A percentile compares a stretch with the other conserved stretches of the same genome.
Evolutionary conservation across 306 rosid genomes (phyloP).

Genomic region (Begonia peltatifolia): DNA sequence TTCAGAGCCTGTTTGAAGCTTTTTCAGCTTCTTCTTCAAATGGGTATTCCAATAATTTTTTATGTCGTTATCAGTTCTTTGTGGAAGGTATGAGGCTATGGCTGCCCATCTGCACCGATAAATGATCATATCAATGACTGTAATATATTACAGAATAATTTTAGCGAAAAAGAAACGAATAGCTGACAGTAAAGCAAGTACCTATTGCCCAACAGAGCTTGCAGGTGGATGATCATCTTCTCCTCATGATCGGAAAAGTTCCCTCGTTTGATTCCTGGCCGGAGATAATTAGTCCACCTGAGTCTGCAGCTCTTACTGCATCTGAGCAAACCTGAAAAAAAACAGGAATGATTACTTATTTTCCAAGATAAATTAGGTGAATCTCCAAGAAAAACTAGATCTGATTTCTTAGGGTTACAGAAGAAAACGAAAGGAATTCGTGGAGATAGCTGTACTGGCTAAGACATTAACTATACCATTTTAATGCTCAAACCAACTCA

Average conservation of each 20-base stretch:
- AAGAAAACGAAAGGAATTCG: no score
- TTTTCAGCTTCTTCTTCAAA: constrained; percentile 39
- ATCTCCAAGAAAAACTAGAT: not conserved
- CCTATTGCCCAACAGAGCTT: constrained; percentile 67
- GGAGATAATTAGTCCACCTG: constrained; percentile 59
- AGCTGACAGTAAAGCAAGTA: not conserved
- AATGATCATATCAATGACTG: no score
- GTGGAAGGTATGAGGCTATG: constrained; percentile 57
- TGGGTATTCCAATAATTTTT: constrained; percentile 62
- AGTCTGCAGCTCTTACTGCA: constrained; percentile 67
- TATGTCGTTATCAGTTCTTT: constrained; percentile 52
- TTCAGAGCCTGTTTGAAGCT: constrained; percentile 12
- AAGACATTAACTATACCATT: constrained; percentile 1
- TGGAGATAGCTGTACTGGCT: not conserved
- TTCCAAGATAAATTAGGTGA: no score
- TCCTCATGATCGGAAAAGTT: constrained; percentile 58
- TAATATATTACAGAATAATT: no score
- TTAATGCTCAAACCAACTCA: constrained; percentile 8
- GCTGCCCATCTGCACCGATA: constrained; percentile 51
- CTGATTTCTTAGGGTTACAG: not conserved
- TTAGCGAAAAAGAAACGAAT: not conserved
- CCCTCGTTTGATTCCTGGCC: constrained; percentile 63
- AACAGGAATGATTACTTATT: not conserved
- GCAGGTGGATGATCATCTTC: constrained; percentile 52
- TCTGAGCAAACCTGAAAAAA: constrained; percentile 39